Conservation (phyloP, 2,329 filamentous ascomycete species). For the Ophiostoma ulmi region DNA sequence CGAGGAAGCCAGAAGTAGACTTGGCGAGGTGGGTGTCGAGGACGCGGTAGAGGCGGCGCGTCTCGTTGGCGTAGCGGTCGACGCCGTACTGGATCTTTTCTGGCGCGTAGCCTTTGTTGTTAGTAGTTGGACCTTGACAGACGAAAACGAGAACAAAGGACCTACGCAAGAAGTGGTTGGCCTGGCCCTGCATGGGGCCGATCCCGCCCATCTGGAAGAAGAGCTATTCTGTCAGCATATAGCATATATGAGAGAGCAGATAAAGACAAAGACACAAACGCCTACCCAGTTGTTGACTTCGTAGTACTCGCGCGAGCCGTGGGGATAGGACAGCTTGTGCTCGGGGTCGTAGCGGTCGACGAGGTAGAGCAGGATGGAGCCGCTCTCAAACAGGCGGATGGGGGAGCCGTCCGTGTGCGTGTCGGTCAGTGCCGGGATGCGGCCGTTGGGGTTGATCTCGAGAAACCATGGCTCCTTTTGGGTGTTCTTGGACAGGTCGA, state of each 20-base stretch:
- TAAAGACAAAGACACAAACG: background rate
- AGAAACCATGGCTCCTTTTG: constrained; percentile 83
- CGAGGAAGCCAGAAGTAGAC: constrained; percentile 53
- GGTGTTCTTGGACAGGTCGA: constrained; percentile 68
- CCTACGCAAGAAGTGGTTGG: constrained; percentile 70
- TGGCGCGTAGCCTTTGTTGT: constrained; percentile 60
- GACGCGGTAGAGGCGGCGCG: constrained; percentile 72
- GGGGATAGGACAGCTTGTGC: constrained; percentile 75
- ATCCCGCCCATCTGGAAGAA: constrained; percentile 75
- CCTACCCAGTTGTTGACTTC: constrained; percentile 74
- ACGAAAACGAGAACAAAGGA: constrained; percentile 33
- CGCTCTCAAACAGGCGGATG: constrained; percentile 77
- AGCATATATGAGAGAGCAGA: background rate
- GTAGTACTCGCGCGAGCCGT: constrained; percentile 67
- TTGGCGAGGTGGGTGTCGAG: constrained; percentile 65
- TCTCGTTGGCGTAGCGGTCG: constrained; percentile 77
- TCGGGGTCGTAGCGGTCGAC: constrained; percentile 75
- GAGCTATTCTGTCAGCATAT: constrained; percentile 37
- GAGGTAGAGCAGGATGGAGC: constrained; percentile 78
- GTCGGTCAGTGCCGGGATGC: constrained; percentile 83
- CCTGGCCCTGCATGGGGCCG: constrained; percentile 77
- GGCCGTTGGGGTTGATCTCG: constrained; percentile 86
- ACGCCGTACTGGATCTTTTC: constrained; percentile 79
- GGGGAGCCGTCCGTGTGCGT: constrained; percentile 65
- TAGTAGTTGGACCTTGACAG: background rate